Evolutionary conservation across 139 green algal genomes (phyloP).

Genomic region (Closterium sp.): DNA sequence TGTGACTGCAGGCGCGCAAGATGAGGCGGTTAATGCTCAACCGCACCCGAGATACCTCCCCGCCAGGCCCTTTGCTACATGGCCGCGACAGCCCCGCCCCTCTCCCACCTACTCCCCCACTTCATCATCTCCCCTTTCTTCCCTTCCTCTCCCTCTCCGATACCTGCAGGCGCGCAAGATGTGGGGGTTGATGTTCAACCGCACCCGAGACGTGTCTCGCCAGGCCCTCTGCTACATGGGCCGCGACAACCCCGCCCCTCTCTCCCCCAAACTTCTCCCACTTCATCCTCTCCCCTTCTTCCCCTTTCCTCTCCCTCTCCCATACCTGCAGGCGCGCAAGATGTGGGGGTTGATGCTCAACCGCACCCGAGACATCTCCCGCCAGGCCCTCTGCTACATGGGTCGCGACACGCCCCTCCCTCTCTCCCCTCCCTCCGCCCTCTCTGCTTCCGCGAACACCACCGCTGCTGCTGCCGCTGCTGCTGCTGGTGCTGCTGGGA

Average conservation of each 20-base stretch:
- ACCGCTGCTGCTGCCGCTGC: too few relatives aligned
- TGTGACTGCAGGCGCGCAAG: too few relatives aligned
- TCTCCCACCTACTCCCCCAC: too few relatives aligned
- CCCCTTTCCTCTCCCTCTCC: too few relatives aligned
- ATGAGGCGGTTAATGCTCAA: too few relatives aligned
- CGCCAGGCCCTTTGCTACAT: too few relatives aligned
- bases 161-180: conserved; percentile 42
- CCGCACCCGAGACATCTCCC: conserved; percentile 6
- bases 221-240: conserved; percentile 19
- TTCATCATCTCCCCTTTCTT: too few relatives aligned
- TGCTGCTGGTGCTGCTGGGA: not conserved
- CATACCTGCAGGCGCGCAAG: conserved; percentile 33
- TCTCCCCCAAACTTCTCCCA: too few relatives aligned
- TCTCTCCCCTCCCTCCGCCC: not conserved
- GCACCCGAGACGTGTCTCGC: conserved; percentile 9
- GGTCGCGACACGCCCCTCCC: not conserved
- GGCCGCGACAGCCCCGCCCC: too few relatives aligned
- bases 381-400: conserved; percentile 25
- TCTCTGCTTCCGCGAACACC: not conserved
- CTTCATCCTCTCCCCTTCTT: too few relatives aligned
- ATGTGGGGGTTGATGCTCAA: conserved; percentile 36
- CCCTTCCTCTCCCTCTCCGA: too few relatives aligned
- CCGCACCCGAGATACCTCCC: too few relatives aligned
- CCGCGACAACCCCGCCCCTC: not conserved
- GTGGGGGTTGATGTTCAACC: conserved; percentile 36